These are phyloP conservation scores for Crucihimalaya himalaica DNA, from an alignment of 345 rosid species.

Conservation along the genomic window DNA sequence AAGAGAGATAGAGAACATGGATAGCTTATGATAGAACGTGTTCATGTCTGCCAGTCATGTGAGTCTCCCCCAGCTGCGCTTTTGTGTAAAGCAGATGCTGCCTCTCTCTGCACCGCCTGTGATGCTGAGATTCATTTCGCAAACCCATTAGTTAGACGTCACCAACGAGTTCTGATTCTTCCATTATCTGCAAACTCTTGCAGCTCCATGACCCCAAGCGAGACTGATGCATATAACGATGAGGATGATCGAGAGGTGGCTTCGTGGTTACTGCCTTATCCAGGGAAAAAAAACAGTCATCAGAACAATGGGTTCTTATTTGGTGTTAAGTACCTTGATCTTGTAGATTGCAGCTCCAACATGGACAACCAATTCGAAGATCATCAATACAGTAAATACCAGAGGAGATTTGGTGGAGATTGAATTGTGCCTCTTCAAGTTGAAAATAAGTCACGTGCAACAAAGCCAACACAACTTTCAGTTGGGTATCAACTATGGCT, in stretches of 20 bases:
- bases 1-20: too few species aligned
- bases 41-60: constrained; percentile 75
- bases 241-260: constrained; percentile 81
- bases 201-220: constrained; percentile 32
- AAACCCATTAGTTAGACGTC: constrained; percentile 87
- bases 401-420: constrained; percentile 59
- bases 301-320: constrained; percentile 57
- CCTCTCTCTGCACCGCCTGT: constrained; percentile 76
- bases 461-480: constrained; percentile 52
- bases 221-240: constrained; percentile 35
- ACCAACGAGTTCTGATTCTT: constrained; percentile 74
- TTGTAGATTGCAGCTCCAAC: constrained; percentile 62
- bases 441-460: constrained; percentile 47
- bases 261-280: constrained; percentile 74
- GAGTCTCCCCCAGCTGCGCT: constrained; percentile 87
- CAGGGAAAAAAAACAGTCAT: constrained; percentile 41
- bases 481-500: constrained; percentile 51
- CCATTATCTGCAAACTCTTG: constrained; percentile 52
- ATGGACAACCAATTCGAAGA: constrained; percentile 52
- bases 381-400: constrained; percentile 47
- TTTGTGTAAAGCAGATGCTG: constrained; percentile 89
- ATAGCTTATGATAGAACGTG: too few species aligned
- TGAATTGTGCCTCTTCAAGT: constrained; percentile 72
- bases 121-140: constrained; percentile 89
- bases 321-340: constrained; percentile 75